phyloP scores from a whole-genome alignment of 768 basidiomycete species.

The Lactifluus pinguis region DNA sequence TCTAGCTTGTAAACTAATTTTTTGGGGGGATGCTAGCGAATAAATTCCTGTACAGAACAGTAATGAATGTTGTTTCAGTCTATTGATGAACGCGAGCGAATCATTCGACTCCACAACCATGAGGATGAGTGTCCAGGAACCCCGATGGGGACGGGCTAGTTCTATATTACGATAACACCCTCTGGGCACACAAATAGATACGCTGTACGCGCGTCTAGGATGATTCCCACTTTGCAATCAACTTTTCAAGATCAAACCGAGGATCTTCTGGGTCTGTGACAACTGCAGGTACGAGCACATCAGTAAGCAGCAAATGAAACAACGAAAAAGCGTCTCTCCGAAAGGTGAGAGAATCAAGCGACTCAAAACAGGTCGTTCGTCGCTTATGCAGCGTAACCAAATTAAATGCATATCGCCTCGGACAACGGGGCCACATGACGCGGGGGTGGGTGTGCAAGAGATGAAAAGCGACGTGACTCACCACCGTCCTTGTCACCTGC shows the following conservation, averaged over 20 bases:
- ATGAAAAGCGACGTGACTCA: slow-evolving; percentile 31
- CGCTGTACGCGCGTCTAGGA: slow-evolving; percentile 30
- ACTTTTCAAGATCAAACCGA: slow-evolving; percentile 90
- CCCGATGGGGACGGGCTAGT: neutral
- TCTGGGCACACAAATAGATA: slow-evolving; percentile 6
- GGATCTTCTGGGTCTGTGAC: slow-evolving; percentile 93
- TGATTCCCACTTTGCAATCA: slow-evolving; percentile 68
- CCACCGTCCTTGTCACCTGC: slow-evolving; percentile 44
- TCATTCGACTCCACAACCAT: neutral
- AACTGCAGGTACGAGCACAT: slow-evolving; percentile 39
- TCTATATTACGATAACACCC: slow-evolving; percentile 17
- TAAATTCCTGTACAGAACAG: neutral
- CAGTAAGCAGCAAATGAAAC: neutral
- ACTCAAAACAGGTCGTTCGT: neutral
- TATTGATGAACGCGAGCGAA: neutral
- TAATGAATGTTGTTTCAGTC: neutral
- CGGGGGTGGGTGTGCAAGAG: neutral
- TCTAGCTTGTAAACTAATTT: slow-evolving; percentile 4
- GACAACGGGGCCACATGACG: neutral
- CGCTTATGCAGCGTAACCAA: neutral
- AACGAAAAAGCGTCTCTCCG: neutral
- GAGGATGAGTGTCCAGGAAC: neutral
- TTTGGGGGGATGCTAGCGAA: neutral
- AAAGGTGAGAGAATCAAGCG: neutral
- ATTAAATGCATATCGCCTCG: neutral